These are phyloP conservation scores for Amanita pallidorosea DNA, from an alignment of 768 basidiomycete species.

Conservation along the genomic window DNA sequence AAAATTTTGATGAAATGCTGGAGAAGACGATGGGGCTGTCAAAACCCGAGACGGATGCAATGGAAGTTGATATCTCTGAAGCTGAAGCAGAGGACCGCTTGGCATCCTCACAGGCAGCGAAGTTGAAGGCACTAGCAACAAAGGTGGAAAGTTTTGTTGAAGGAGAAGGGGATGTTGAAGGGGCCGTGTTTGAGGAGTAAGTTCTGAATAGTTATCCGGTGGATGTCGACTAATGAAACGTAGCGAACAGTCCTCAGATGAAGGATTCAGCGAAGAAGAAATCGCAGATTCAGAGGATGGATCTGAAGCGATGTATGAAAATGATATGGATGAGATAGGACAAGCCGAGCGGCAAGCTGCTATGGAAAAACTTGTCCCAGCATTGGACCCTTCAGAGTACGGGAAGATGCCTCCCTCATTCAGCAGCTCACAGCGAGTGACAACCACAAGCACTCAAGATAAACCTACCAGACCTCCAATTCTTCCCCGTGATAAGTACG, in stretches of 20 bases:
- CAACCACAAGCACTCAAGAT: slow-evolving; percentile 17
- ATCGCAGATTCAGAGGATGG: slow-evolving; percentile 37
- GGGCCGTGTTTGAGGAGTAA: slow-evolving; percentile 87
- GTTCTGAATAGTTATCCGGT: slow-evolving; percentile 17
- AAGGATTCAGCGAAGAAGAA: slow-evolving; percentile 41
- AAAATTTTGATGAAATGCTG: slow-evolving; percentile 69
- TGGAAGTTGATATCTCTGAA: slow-evolving; percentile 36
- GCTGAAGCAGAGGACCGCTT: slow-evolving; percentile 36
- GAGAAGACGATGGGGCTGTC: slow-evolving; percentile 27
- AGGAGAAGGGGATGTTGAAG: slow-evolving; percentile 81
- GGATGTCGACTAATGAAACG: slow-evolving; percentile 2
- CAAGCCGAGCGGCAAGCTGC: slow-evolving; percentile 42
- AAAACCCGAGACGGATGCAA: slow-evolving; percentile 20
- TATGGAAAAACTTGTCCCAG: slow-evolving; percentile 76
- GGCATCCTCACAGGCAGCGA: slow-evolving; percentile 55
- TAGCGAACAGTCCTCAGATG: slow-evolving; percentile 65
- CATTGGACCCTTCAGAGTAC: slow-evolving; percentile 74
- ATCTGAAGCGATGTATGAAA: slow-evolving; percentile 22
- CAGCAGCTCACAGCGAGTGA: slow-evolving; percentile 58
- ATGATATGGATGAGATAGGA: slow-evolving; percentile 14
- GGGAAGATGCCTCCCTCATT: slow-evolving; percentile 76
- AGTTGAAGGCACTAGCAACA: slow-evolving; percentile 65
- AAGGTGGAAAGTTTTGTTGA: slow-evolving; percentile 89
- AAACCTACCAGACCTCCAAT: slow-evolving; percentile 66
- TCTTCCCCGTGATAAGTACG: slow-evolving; percentile 73